These are phyloP conservation scores for Oemleria cerasiformis DNA, from an alignment of 306 rosid species.

Conservation along the genomic window DNA sequence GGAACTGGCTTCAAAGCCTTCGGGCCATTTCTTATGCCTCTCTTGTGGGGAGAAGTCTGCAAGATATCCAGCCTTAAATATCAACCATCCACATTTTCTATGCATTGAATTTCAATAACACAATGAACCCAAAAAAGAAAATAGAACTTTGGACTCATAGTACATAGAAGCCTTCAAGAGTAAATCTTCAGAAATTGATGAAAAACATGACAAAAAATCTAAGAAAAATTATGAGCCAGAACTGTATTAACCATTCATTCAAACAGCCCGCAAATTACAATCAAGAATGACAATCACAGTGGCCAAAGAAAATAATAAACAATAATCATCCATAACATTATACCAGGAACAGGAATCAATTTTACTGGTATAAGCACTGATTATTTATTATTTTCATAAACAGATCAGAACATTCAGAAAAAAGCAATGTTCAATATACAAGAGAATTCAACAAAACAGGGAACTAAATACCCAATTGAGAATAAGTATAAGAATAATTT, in stretches of 20 bases:
- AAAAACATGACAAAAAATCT: neutral
- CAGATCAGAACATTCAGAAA: neutral
- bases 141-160: neutral
- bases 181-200: neutral
- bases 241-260: neutral
- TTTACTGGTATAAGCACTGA: neutral
- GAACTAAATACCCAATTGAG: neutral
- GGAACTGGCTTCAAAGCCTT: constrained; percentile 80
- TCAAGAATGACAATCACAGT: neutral
- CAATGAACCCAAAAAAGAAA: neutral
- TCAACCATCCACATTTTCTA: neutral
- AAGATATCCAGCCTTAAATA: constrained; percentile 8
- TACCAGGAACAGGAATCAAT: neutral
- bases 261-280: neutral
- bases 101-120: neutral
- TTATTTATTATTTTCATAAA: neutral
- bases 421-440: neutral
- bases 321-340: neutral
- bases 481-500: neutral
- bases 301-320: neutral
- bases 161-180: neutral
- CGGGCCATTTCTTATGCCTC: constrained; percentile 74
- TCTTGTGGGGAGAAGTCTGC: constrained; percentile 45
- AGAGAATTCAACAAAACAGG: neutral
- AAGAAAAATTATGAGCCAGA: neutral